Base-by-base conservation (phyloP, 768 basidiomycete species). In the Boletellus emodensis region DNA sequence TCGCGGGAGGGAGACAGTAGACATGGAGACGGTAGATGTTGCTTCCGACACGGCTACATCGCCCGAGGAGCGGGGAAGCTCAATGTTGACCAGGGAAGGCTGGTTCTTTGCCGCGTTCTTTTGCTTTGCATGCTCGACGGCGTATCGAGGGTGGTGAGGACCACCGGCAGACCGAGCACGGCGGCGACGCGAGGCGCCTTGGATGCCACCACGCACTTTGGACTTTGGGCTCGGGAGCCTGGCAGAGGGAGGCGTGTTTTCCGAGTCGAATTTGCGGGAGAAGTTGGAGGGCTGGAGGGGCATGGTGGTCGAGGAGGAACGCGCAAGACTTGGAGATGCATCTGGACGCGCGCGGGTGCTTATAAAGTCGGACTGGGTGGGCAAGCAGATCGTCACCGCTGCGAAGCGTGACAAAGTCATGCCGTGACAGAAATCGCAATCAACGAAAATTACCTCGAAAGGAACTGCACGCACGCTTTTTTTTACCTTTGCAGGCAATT, bases 111-210 rank as follows among this genome's bases (percentile, higher is more conserved):
- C 9, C 4, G 54, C 36, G 20, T 46, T 65, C 49, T 68, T 69
- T 10, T 70, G 68, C 47, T 69, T 77, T 17, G 77, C 73, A 13
- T 73, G 72, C 33, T 68, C 67, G 24, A 71, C 59, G 1, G 62
- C 63, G 46, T 71, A 69, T 47, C 70, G 71, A 10, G 71, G 56
- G 22, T 63, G 63, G 26, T 62, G 54, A 1, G 62, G 48, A 10
- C 60, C 61, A 6, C 67, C 67, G 6, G 61, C 60, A 6, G 58
- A 54, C 34, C 71, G 71, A 15, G 63, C 65, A n/a, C 76, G 72
- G 30, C 76, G 71, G 11, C 75, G 72, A 44, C 67, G 71, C 14
- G 70, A 59, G 0, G 70, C 66, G 1, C 56, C 68, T 20, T 70
- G 66, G 4, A 68, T 68, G 33, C 66, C 66, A 10, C 55, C 62